Conservation (phyloP, 1,284 basidiomycete species). For the Ustilago loliicola region DNA sequence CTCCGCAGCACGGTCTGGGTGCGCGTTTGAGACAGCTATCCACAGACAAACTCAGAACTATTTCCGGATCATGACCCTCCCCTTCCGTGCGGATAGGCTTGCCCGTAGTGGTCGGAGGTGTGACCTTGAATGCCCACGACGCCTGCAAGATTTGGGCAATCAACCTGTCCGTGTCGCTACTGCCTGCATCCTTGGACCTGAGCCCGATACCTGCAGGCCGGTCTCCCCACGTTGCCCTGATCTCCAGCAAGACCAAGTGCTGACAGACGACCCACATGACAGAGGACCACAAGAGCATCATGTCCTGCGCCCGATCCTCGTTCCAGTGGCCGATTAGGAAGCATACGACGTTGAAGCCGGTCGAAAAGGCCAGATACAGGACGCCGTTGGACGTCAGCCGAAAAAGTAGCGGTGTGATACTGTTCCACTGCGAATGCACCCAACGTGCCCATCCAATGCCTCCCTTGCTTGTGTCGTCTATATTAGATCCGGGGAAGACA, state of each 20-base stretch:
- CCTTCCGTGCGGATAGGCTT: background rate
- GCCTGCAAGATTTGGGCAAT: slow-evolving; percentile 30
- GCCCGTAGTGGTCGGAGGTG: slow-evolving; percentile 1
- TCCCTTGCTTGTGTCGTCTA: slow-evolving; percentile 3
- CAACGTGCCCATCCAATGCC: slow-evolving; percentile 14
- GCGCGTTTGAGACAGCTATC: slow-evolving; percentile 20
- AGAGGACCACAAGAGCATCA: slow-evolving; percentile 54
- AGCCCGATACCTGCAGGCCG: background rate
- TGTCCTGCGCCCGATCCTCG: slow-evolving; percentile 44
- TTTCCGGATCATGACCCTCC: slow-evolving; percentile 9
- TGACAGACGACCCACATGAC: slow-evolving; percentile 61
- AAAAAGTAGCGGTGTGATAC: slow-evolving; percentile 52
- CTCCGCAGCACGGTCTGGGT: slow-evolving; percentile 5
- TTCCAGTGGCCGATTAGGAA: slow-evolving; percentile 39
- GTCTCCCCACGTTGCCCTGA: slow-evolving; percentile 43
- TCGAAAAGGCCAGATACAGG: slow-evolving; percentile 51
- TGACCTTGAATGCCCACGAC: slow-evolving; percentile 16
- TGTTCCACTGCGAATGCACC: slow-evolving; percentile 32
- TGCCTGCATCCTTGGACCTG: background rate
- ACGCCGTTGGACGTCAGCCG: slow-evolving; percentile 55
- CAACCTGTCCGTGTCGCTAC: slow-evolving; percentile 28
- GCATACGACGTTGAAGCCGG: slow-evolving; percentile 58
- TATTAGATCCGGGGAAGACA: slow-evolving; percentile 12
- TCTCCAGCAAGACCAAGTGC: slow-evolving; percentile 54
- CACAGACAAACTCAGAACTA: slow-evolving; percentile 24